Conservation (phyloP, 2,329 filamentous ascomycete genomes). For the Cryphonectria nitschkei region DNA sequence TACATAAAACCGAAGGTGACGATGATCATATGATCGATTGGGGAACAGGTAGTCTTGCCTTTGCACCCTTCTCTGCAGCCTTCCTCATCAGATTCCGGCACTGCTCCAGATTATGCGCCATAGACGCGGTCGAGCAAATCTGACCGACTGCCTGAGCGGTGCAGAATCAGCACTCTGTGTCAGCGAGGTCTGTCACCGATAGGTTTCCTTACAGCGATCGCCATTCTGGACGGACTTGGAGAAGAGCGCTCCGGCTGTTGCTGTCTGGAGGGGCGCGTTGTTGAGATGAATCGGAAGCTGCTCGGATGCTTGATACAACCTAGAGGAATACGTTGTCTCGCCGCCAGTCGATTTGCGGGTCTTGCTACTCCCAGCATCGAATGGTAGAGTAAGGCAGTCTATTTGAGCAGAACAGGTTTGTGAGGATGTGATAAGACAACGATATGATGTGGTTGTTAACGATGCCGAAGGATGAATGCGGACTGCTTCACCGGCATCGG, state of each 20-base stretch:
- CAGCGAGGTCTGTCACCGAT: not conserved
- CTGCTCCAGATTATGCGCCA: constrained; percentile 78
- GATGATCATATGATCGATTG: no score
- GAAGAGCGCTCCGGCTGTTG: not conserved
- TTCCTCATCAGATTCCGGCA: constrained; percentile 73
- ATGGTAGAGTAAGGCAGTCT: not conserved
- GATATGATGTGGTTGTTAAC: not conserved
- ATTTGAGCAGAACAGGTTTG: not conserved
- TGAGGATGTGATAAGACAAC: not conserved
- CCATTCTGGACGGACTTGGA: constrained; percentile 1
- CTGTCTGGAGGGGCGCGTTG: not conserved
- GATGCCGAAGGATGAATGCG: constrained; percentile 3
- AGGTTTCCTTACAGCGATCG: constrained; percentile 1
- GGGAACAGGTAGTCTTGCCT: constrained; percentile 53
- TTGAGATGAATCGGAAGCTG: constrained; percentile 4
- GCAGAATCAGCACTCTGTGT: not conserved
- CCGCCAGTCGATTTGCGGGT: not conserved
- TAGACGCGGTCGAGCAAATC: constrained; percentile 80
- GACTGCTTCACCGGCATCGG: constrained; percentile 5
- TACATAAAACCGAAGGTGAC: not conserved
- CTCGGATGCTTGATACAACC: not conserved
- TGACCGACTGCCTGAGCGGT: constrained; percentile 77
- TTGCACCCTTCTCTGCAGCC: constrained; percentile 76
- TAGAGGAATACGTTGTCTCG: not conserved
- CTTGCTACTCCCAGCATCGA: not conserved